A percentile compares a stretch with the other conserved stretches of the same genome.
phyloP scores from a whole-genome alignment of 2,329 filamentous ascomycete species.

The Aureobasidium sp. region DNA sequence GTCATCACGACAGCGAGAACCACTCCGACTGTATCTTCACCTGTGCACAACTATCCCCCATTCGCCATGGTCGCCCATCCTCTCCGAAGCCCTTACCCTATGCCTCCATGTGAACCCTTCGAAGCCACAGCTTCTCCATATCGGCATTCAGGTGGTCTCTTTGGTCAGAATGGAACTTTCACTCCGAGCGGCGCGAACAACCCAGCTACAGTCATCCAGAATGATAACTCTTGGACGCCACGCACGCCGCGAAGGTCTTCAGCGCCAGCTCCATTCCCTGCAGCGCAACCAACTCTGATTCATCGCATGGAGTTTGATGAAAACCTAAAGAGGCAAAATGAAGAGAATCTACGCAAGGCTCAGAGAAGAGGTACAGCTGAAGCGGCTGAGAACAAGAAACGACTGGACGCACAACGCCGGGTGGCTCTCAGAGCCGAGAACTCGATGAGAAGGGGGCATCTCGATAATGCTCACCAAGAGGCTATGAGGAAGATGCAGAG shows the following conservation, averaged over 20 bases:
- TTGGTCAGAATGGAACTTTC: neutral
- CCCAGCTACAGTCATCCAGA: neutral
- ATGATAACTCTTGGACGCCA: neutral
- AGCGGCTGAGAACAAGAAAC: constrained; percentile 44
- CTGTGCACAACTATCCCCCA: constrained; percentile 7
- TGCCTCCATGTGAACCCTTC: constrained; percentile 41
- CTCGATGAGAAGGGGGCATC: constrained; percentile 66
- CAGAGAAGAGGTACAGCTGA: neutral
- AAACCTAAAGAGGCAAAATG: constrained; percentile 51
- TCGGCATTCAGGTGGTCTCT: neutral
- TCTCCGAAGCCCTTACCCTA: constrained; percentile 21
- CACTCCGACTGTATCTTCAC: constrained; percentile 48
- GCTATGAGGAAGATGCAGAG: constrained; percentile 75
- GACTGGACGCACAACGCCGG: constrained; percentile 24
- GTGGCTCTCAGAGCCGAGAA: constrained; percentile 51
- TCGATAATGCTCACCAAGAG: constrained; percentile 70
- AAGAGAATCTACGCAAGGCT: constrained; percentile 33
- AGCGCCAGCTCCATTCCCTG: neutral
- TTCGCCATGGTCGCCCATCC: constrained; percentile 19
- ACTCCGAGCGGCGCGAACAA: neutral
- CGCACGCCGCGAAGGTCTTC: constrained; percentile 15
- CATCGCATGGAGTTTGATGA: constrained; percentile 28
- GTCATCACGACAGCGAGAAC: constrained; percentile 31
- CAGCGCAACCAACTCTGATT: constrained; percentile 19
- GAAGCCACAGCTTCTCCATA: constrained; percentile 56